These are phyloP conservation scores for Pseudogymnoascus sp. DNA, from an alignment of 2,329 filamentous ascomycete species.

Conservation along the genomic window DNA sequence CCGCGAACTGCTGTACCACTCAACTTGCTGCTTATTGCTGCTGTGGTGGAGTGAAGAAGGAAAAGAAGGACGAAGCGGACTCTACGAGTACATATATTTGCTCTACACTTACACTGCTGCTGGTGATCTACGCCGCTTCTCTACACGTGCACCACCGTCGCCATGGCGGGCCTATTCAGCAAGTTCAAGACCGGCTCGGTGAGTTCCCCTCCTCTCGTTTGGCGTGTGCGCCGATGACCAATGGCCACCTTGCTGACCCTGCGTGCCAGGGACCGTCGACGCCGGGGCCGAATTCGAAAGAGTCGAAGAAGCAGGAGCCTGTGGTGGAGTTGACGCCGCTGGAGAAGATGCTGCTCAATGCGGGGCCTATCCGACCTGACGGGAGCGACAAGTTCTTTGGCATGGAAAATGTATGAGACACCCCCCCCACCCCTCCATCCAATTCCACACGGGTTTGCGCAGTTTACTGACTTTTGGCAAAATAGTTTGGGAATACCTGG, in stretches of 20 bases:
- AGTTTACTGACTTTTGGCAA: slow-evolving; percentile 21
- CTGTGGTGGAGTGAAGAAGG: neutral
- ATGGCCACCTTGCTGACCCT: neutral
- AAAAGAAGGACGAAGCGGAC: neutral
- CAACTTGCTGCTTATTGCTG: neutral
- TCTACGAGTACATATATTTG: neutral
- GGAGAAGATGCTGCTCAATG: slow-evolving; percentile 70
- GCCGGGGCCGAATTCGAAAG: neutral
- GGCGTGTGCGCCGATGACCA: neutral
- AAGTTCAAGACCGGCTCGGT: slow-evolving; percentile 51
- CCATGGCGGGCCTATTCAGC: slow-evolving; percentile 50
- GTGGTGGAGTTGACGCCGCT: slow-evolving; percentile 47
- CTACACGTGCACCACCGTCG: slow-evolving; percentile 8
- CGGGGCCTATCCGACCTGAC: slow-evolving; percentile 72
- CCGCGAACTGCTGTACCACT: neutral
- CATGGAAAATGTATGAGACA: slow-evolving; percentile 78
- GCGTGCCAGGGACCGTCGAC: neutral
- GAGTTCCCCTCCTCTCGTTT: slow-evolving; percentile 29
- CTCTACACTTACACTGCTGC: neutral
- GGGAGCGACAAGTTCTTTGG: slow-evolving; percentile 98
- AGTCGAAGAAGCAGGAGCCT: neutral
- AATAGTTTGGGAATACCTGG: slow-evolving; percentile 95
- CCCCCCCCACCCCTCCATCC: slow-evolving; percentile 10
- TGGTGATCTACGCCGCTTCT: neutral
- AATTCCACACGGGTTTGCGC: neutral